Base-by-base conservation (phyloP, 2,329 filamentous ascomycete genomes). In the Cercospora sp. region DNA sequence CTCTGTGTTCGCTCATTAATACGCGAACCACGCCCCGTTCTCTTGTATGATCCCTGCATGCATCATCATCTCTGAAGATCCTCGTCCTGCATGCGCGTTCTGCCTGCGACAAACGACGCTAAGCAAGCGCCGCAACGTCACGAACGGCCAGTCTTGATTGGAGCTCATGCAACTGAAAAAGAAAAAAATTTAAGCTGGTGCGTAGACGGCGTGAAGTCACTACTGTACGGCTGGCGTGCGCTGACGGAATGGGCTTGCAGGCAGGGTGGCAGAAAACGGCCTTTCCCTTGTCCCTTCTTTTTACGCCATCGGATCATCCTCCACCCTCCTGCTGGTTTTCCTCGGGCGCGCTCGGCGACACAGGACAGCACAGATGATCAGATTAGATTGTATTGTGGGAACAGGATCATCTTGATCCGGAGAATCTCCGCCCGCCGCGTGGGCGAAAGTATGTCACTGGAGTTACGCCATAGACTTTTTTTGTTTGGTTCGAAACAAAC, bases 401-500 rank as follows among this genome's bases (percentile, higher is more conserved):
- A n/a, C 53, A 31, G 26, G 53, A 61, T 26, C 30, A 48, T 61
- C 59, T 36, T 42, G 59, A 36, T 61, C 61, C 45, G 59, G 18
- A 48, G 36, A n/a, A 33, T 31, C 45, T 36, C 61, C 48, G 63
- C 33, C 31, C n/a, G 59, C 31, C 26, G 53, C 42, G 60, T 63
- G 60, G 42, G 45, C 60, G 9, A 31, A 20, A 28, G 23, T 10
- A 26, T 28, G 53, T 57, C 53, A 57, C n/a, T 63, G n/a, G 48
- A 57, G 45, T 68, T 63, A 64, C 66, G 66, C 61, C 66, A 68
- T 64, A 20, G 66, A 64, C 66, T 68, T 64, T 60, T 51, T 51
- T 26, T 51, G 45, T 51, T 51, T 26, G 45, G 45, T 23, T 51
- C 20, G 45, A 51, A 20, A 23, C 40, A 31, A n/a, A 66, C 33